Evolutionary conservation across 768 basidiomycete species (phyloP), one percentile per base, ranked within the genome.

Genomic region (Rhizopogon vulgaris): DNA sequence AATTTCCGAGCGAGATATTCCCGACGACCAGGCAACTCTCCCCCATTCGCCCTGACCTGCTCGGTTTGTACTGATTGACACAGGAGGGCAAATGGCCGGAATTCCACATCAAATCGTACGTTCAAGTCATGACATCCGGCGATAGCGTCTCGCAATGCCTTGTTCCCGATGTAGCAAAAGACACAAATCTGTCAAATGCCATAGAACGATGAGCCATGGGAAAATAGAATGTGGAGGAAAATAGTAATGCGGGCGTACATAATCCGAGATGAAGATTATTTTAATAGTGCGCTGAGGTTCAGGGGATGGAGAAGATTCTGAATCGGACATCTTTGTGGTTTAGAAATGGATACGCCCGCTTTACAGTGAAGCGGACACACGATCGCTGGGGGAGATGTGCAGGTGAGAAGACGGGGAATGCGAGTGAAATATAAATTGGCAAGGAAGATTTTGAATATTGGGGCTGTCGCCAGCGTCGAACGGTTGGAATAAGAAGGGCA

Each of bases 121-220:
- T 68, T 67, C 12, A 73, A 64, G 54, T 64, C 60, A 28, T 43
- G n/a, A 15, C 66, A 68, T 14, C 63, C 66, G 1, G 64, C 54
- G 52, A 73, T 73, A n/a, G 72, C 72, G 18, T 61, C 62, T 7
- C 64, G 58, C 42, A 73, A 63, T 25, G 68, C 61, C 60, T 71
- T 71, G 61, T 66, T 60, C 17, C 61, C 69, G 41, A 74, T 69
- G 60, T 73, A 73, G 43, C 73, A 74, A 53, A 71, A 72, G 40
- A 52, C 54, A 54, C 71, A 72, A 22, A 67, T 53, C 68, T 69
- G 51, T 17, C 24, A 17, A 28, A 22, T 15, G 38, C 18, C 24
- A 8, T 7, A 15, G 4, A 22, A 38, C 17, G 17, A 28, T 25
- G 15, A 38, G 24, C 17, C 39, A 36, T 53, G 12, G 14, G 38